A percentile compares a stretch with the other conserved stretches of the same genome.
phyloP scores from a whole-genome alignment of 306 rosid species.

The Corylus heterophylla region DNA sequence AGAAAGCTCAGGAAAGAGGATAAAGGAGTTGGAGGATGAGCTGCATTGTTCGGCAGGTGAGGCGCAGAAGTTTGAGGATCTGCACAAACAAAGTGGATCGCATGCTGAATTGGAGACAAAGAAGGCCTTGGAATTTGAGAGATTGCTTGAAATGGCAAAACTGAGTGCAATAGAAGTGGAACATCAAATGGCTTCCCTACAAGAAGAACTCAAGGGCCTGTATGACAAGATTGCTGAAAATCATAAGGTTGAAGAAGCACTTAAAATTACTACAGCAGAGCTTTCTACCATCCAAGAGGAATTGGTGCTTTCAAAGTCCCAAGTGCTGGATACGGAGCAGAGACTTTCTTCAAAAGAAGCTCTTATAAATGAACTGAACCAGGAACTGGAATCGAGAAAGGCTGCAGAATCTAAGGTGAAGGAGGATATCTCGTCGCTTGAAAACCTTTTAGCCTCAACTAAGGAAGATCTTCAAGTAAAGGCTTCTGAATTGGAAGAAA shows the following conservation, averaged over 20 bases:
- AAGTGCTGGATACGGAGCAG: slow-evolving; percentile 49
- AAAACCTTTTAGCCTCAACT: slow-evolving; percentile 47
- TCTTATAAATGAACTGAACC: slow-evolving; percentile 49
- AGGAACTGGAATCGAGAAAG: slow-evolving; percentile 53
- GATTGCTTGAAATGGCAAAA: slow-evolving; percentile 68
- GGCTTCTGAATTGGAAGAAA: slow-evolving; percentile 61
- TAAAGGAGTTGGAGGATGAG: slow-evolving; percentile 62
- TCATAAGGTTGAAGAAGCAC: slow-evolving; percentile 73
- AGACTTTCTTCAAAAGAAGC: slow-evolving; percentile 61
- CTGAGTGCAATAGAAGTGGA: slow-evolving; percentile 55
- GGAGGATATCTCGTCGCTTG: slow-evolving; percentile 76
- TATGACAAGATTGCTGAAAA: slow-evolving; percentile 67
- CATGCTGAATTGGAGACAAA: slow-evolving; percentile 75
- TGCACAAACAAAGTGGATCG: slow-evolving; percentile 78
- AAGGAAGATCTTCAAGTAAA: slow-evolving; percentile 72
- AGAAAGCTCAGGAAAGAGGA: slow-evolving; percentile 65
- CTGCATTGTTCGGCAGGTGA: slow-evolving; percentile 58
- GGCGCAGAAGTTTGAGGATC: slow-evolving; percentile 71
- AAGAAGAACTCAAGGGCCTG: slow-evolving; percentile 74
- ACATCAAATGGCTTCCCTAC: slow-evolving; percentile 64
- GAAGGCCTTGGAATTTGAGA: slow-evolving; percentile 70
- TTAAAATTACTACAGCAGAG: slow-evolving; percentile 59
- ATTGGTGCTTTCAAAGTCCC: slow-evolving; percentile 64
- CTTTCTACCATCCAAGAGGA: slow-evolving; percentile 73
- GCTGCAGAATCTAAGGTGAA: slow-evolving; percentile 63